Evolutionary conservation across 2,329 filamentous ascomycete genomes (phyloP).

Genomic region (Fusarium sp.): DNA sequence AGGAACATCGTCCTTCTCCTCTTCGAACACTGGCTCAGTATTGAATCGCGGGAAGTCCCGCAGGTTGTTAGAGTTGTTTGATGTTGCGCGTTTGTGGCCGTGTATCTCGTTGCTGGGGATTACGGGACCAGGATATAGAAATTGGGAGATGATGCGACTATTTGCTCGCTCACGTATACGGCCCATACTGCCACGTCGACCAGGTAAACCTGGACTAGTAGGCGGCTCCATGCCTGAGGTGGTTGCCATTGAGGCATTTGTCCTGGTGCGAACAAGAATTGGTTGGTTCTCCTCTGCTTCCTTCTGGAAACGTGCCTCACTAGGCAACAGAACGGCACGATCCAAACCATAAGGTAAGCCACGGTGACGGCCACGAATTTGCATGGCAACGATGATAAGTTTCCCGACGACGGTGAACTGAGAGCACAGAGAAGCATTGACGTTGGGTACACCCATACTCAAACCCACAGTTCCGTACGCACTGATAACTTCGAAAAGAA

Average conservation of each 20-base stretch:
- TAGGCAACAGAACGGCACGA: constrained; percentile 68
- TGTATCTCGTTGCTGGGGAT: constrained; percentile 47
- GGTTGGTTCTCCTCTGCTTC: constrained; percentile 62
- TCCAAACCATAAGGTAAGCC: constrained; percentile 75
- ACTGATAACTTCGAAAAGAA: constrained; percentile 87
- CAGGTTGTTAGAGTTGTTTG: constrained; percentile 44
- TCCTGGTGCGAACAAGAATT: constrained; percentile 51
- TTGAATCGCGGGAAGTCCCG: constrained; percentile 38
- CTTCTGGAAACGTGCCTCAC: constrained; percentile 64
- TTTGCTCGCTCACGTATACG: constrained; percentile 52
- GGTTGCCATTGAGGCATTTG: constrained; percentile 48
- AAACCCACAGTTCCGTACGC: constrained; percentile 96
- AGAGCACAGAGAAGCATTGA: constrained; percentile 83
- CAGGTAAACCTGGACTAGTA: constrained; percentile 38
- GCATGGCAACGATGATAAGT: constrained; percentile 75
- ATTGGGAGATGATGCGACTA: constrained; percentile 56
- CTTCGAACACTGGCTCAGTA: constrained; percentile 43
- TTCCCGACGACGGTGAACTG: constrained; percentile 82
- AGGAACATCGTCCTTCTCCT: constrained; percentile 43
- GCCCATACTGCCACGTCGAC: constrained; percentile 52
- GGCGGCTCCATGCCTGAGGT: constrained; percentile 44
- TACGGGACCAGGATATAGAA: constrained; percentile 61
- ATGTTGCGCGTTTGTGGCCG: constrained; percentile 43
- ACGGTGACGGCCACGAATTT: constrained; percentile 75
- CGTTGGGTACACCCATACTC: constrained; percentile 80